phyloP scores from a whole-genome alignment of 148 eudicot species.

The Rhododendron mucronatum region DNA sequence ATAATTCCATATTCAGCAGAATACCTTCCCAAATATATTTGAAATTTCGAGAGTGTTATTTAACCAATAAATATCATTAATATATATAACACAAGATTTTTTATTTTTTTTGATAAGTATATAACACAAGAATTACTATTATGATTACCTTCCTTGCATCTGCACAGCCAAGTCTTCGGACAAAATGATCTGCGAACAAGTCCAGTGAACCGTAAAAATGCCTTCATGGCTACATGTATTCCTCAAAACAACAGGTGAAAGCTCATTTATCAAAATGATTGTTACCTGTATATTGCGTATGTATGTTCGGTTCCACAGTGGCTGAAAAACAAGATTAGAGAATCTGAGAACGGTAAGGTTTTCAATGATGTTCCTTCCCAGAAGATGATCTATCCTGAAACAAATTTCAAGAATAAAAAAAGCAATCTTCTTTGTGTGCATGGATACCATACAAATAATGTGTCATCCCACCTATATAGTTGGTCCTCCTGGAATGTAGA shows the following conservation, averaged over 20 bases:
- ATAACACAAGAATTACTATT: background rate
- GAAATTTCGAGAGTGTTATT: background rate
- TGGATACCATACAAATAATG: background rate
- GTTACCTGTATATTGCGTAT: conserved; percentile 34
- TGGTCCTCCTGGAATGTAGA: conserved; percentile 28
- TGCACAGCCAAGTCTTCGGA: conserved; percentile 20
- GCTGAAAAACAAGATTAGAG: conserved; percentile 37
- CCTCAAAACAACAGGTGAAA: background rate
- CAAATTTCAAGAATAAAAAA: background rate
- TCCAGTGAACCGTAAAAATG: background rate
- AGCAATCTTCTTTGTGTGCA: background rate
- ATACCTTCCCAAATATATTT: conserved; percentile 13
- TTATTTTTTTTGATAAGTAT: background rate
- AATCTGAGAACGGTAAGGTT: conserved; percentile 42
- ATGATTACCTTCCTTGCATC: conserved; percentile 21
- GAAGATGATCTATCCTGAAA: conserved; percentile 37
- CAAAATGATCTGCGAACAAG: conserved; percentile 15
- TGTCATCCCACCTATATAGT: conserved; percentile 19
- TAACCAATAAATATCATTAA: background rate
- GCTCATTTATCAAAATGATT: background rate
- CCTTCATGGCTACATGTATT: background rate
- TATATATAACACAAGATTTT: background rate
- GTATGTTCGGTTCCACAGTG: conserved; percentile 33
- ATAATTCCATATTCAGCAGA: conserved; percentile 35
- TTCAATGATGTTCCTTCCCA: conserved; percentile 40